A percentile compares a stretch with the other conserved stretches of the same genome.
Conservation (phyloP, 805 yeast genomes). For the Monosporozyma aquatica region DNA sequence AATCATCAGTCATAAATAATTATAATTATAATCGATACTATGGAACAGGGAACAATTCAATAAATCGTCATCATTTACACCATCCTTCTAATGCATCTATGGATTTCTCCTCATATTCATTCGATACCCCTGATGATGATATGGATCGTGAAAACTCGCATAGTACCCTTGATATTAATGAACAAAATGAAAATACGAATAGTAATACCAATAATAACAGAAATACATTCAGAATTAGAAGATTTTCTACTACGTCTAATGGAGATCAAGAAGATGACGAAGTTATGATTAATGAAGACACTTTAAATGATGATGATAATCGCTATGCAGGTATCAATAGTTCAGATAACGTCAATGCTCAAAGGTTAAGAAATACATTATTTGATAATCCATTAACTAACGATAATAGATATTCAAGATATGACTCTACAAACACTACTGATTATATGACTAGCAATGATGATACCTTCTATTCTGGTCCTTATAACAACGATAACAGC, state of each 20-base stretch:
- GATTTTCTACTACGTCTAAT: slow-evolving; percentile 22
- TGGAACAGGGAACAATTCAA: not conserved
- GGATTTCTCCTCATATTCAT: not conserved
- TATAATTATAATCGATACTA: not conserved
- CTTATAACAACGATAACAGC: not conserved
- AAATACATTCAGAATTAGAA: slow-evolving; percentile 19
- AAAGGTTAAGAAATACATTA: not conserved
- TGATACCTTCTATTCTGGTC: not conserved
- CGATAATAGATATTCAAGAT: not conserved
- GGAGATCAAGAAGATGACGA: too few species aligned
- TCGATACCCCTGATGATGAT: slow-evolving; percentile 1
- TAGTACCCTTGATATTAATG: not conserved
- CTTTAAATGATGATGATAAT: slow-evolving; percentile 11
- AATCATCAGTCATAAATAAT: not conserved
- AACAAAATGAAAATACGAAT: slow-evolving; percentile 3
- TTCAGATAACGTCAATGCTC: not conserved
- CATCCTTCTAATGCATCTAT: slow-evolving; percentile 3
- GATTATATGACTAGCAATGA: slow-evolving; percentile 2
- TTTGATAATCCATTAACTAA: not conserved
- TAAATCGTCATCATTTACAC: not conserved
- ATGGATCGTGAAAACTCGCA: not conserved
- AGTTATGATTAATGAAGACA: too few species aligned
- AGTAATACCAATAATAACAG: slow-evolving; percentile 8
- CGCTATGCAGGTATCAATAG: slow-evolving; percentile 4
- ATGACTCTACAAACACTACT: not conserved